Percentiles rank a stretch among this genome's conserved stretches.
These are phyloP conservation scores for Byssochlamys sp. DNA, from an alignment of 2,329 filamentous ascomycete species.

Conservation along the genomic window DNA sequence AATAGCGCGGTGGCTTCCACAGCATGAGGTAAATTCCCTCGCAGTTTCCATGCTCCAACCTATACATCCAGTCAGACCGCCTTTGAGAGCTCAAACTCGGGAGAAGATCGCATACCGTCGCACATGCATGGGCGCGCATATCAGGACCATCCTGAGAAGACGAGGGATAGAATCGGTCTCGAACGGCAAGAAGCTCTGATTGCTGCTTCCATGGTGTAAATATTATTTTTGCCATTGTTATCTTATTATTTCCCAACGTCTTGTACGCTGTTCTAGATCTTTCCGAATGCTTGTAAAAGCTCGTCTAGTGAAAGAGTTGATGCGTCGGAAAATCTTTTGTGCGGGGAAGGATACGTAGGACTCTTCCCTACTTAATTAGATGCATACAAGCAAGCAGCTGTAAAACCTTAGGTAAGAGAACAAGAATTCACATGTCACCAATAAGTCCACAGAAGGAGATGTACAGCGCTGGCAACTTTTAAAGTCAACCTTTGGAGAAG, in stretches of 20 bases:
- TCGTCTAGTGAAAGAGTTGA: not conserved
- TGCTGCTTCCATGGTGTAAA: conserved; percentile 35
- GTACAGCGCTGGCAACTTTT: too few species aligned
- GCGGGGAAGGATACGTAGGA: not conserved
- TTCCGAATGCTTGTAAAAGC: not conserved
- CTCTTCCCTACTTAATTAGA: not conserved
- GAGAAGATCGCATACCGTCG: conserved; percentile 22
- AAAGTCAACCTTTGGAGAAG: too few species aligned
- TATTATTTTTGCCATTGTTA: conserved; percentile 29
- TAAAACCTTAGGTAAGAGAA: too few species aligned
- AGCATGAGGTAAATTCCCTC: conserved; percentile 36
- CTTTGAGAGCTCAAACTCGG: not conserved
- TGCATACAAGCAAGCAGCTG: not conserved
- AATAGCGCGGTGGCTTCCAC: conserved; percentile 39
- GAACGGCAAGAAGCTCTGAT: conserved; percentile 27
- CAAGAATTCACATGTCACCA: too few species aligned
- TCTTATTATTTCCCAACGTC: not conserved
- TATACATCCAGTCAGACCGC: conserved; percentile 8
- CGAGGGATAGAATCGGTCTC: conserved; percentile 31
- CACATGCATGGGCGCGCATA: conserved; percentile 30
- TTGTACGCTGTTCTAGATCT: not conserved
- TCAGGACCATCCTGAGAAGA: conserved; percentile 24
- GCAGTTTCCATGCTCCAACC: conserved; percentile 38
- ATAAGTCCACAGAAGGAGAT: too few species aligned
- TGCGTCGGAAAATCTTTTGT: not conserved